Evolutionary conservation across 2,329 filamentous ascomycete genomes (phyloP).

Genomic region (Pseudopithomyces maydicus): DNA sequence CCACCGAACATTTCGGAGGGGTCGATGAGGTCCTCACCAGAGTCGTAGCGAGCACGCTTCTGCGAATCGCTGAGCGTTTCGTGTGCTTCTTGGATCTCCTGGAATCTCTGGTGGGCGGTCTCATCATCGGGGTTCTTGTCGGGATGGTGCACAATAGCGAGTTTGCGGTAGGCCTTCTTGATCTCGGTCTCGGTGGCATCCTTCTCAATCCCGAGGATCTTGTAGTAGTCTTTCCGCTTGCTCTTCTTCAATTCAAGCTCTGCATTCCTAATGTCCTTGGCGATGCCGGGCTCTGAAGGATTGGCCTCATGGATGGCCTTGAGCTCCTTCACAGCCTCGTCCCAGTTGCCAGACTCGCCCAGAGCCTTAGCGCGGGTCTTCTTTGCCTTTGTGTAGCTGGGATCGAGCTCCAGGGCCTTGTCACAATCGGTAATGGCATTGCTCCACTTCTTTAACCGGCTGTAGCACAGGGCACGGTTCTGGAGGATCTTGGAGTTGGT

Average conservation of each 20-base stretch:
- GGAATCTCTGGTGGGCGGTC: constrained; percentile 87
- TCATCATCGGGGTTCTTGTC: constrained; percentile 95
- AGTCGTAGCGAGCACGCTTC: constrained; percentile 91
- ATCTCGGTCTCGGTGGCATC: constrained; percentile 82
- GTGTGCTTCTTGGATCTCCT: constrained; percentile 97
- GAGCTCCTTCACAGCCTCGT: constrained; percentile 86
- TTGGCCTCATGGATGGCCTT: constrained; percentile 84
- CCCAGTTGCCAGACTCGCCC: constrained; percentile 86
- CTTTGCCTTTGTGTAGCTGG: constrained; percentile 84
- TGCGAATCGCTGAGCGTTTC: constrained; percentile 83
- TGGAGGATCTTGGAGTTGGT: constrained; percentile 95
- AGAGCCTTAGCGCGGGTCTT: constrained; percentile 93
- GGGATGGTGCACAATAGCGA: constrained; percentile 92
- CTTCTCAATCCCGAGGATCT: constrained; percentile 89
- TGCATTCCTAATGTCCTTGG: constrained; percentile 84
- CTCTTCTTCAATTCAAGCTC: constrained; percentile 98
- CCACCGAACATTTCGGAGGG: constrained; percentile 83
- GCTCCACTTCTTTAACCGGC: constrained; percentile 82
- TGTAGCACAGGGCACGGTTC: constrained; percentile 86
- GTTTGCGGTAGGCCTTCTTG: constrained; percentile 95
- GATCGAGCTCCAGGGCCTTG: constrained; percentile 79
- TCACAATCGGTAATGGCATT: constrained; percentile 86
- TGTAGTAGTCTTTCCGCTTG: constrained; percentile 97
- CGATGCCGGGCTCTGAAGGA: constrained; percentile 78
- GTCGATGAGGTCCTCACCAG: constrained; percentile 88